These are phyloP conservation scores for Claviceps sp. DNA, from an alignment of 2,329 filamentous ascomycete genomes.

Conservation along the genomic window DNA sequence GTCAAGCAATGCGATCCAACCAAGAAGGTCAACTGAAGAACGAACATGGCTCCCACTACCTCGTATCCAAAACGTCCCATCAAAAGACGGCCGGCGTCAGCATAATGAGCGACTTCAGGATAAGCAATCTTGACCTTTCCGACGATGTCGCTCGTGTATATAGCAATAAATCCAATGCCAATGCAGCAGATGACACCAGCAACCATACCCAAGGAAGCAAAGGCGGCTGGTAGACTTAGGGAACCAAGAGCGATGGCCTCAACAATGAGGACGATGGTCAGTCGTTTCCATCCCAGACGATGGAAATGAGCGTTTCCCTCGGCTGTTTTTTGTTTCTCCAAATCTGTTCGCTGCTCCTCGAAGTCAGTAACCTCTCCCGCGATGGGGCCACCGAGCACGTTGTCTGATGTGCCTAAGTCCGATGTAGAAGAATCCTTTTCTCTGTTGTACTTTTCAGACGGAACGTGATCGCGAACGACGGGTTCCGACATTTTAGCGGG, in stretches of 20 bases:
- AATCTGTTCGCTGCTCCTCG: slow-evolving; percentile 22
- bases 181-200: slow-evolving; percentile 30
- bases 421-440: slow-evolving; percentile 5
- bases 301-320: slow-evolving; percentile 35
- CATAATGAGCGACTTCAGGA: slow-evolving; percentile 50
- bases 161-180: slow-evolving; percentile 30
- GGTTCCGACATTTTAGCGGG: slow-evolving; percentile 4
- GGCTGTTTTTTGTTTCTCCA: slow-evolving; percentile 32
- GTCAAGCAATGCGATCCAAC: slow-evolving; percentile 60
- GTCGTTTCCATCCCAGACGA: slow-evolving; percentile 42
- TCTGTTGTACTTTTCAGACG: neutral
- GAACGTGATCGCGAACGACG: slow-evolving; percentile 4
- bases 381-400: slow-evolving; percentile 14
- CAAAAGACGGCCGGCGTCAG: slow-evolving; percentile 52
- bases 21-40: slow-evolving; percentile 53
- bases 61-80: slow-evolving; percentile 47
- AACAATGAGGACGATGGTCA: slow-evolving; percentile 41
- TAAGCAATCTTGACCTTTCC: slow-evolving; percentile 34
- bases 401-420: slow-evolving; percentile 10
- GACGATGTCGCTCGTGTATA: slow-evolving; percentile 34
- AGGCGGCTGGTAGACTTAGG: slow-evolving; percentile 36
- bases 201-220: slow-evolving; percentile 40
- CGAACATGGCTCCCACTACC: slow-evolving; percentile 46
- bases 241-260: slow-evolving; percentile 42
- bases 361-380: slow-evolving; percentile 25